phyloP scores from a whole-genome alignment of 2,329 filamentous ascomycete genomes.

The Hortaea sp. region DNA sequence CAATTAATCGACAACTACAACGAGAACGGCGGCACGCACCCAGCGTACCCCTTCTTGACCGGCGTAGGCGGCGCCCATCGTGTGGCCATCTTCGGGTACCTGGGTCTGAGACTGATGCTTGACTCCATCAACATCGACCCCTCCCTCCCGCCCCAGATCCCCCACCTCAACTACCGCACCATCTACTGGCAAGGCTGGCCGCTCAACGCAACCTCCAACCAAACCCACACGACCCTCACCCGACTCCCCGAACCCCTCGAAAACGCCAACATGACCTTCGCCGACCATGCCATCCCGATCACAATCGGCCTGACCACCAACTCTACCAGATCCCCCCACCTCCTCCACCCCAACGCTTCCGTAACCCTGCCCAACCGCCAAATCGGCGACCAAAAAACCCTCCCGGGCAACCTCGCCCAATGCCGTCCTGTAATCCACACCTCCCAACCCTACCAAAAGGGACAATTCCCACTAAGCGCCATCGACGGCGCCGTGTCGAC shows the following conservation, averaged over 20 bases:
- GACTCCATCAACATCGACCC: conserved; percentile 55
- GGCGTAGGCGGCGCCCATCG: conserved; percentile 61
- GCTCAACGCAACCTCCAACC: conserved; percentile 51
- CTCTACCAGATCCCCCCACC: conserved; percentile 37
- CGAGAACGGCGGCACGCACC: conserved; percentile 55
- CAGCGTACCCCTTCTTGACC: conserved; percentile 61
- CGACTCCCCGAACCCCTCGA: conserved; percentile 40
- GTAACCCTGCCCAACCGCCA: conserved; percentile 50
- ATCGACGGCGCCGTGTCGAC: conserved; percentile 58
- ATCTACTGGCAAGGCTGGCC: conserved; percentile 59
- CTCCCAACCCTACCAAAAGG: conserved; percentile 41
- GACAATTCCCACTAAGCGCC: conserved; percentile 59
- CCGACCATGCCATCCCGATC: conserved; percentile 47
- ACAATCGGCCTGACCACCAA: conserved; percentile 31
- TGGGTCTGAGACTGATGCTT: conserved; percentile 52
- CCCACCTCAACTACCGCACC: conserved; percentile 49
- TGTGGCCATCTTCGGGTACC: conserved; percentile 56
- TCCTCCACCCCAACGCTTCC: conserved; percentile 33
- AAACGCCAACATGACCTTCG: conserved; percentile 46
- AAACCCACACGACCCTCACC: conserved; percentile 53
- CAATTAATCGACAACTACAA: conserved; percentile 53
- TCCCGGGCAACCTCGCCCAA: conserved; percentile 53
- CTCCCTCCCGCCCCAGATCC: conserved; percentile 55
- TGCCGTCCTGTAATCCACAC: conserved; percentile 42
- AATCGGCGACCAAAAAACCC: conserved; percentile 44